Percentiles rank a stretch among this genome's conserved stretches.
Conservation (phyloP, 2,329 filamentous ascomycete species). For the Macrophomina pseudophaseolina region DNA sequence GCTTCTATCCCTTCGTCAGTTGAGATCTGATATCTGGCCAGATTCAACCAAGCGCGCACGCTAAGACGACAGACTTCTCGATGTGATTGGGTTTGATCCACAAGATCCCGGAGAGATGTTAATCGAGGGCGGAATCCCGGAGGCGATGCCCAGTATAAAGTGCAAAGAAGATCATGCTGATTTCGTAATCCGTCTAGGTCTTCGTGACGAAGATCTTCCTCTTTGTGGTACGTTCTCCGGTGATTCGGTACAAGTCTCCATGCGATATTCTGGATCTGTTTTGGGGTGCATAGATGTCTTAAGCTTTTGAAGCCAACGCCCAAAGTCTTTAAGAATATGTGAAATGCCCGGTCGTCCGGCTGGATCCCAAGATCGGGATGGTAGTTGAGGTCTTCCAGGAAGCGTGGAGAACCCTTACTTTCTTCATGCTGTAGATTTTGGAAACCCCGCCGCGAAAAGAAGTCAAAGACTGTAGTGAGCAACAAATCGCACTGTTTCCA, state of each 20-base stretch:
- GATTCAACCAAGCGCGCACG: slow-evolving; percentile 62
- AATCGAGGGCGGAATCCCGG: slow-evolving; percentile 58
- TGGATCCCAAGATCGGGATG: slow-evolving; percentile 51
- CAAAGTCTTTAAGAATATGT: slow-evolving; percentile 64
- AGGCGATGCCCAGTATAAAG: slow-evolving; percentile 64
- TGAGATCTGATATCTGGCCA: slow-evolving; percentile 63
- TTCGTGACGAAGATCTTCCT: slow-evolving; percentile 56
- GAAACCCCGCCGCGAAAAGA: slow-evolving; percentile 62
- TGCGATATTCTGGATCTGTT: slow-evolving; percentile 61
- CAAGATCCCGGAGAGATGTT: slow-evolving; percentile 58
- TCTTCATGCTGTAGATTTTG: slow-evolving; percentile 59
- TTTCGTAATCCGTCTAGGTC: slow-evolving; percentile 65
- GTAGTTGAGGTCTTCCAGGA: slow-evolving; percentile 57
- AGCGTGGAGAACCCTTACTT: slow-evolving; percentile 56
- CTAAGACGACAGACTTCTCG: slow-evolving; percentile 64
- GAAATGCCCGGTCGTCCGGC: slow-evolving; percentile 60
- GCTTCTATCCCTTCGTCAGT: slow-evolving; percentile 53
- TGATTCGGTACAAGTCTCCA: slow-evolving; percentile 66
- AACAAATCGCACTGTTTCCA: slow-evolving; percentile 62
- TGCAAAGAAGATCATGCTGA: slow-evolving; percentile 65
- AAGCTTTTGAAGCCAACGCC: slow-evolving; percentile 57
- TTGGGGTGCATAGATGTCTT: slow-evolving; percentile 53
- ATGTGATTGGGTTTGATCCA: slow-evolving; percentile 63
- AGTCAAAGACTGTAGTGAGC: slow-evolving; percentile 62
- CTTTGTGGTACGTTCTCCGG: slow-evolving; percentile 64